Evolutionary conservation across 2,329 filamentous ascomycete genomes (phyloP).

Genomic region (Penicillium sclerotigenum): DNA sequence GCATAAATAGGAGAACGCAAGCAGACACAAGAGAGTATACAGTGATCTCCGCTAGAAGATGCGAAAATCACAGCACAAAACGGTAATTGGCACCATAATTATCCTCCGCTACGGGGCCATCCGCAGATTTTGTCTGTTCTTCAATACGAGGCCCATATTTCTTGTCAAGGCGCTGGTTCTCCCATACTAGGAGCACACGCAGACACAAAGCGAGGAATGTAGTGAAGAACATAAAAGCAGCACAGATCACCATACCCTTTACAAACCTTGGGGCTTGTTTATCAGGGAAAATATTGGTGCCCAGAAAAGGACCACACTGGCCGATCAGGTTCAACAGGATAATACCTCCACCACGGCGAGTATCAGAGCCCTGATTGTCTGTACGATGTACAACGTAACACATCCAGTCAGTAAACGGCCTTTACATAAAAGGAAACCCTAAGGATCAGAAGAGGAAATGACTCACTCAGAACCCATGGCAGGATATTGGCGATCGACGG

Average conservation of each 20-base stretch:
- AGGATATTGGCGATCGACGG: constrained; percentile 68
- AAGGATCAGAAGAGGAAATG: neutral
- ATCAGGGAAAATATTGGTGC: constrained; percentile 61
- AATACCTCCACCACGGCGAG: constrained; percentile 63
- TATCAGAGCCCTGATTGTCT: constrained; percentile 68
- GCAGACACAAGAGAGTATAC: neutral
- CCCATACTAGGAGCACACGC: constrained; percentile 54
- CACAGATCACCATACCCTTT: constrained; percentile 60
- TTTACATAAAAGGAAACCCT: neutral
- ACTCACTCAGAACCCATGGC: constrained; percentile 60
- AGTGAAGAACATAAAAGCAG: constrained; percentile 61
- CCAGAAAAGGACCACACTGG: constrained; percentile 62
- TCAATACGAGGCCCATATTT: constrained; percentile 39
- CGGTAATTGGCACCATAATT: constrained; percentile 41
- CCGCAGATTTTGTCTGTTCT: constrained; percentile 11
- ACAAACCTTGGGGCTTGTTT: constrained; percentile 47
- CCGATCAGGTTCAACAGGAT: constrained; percentile 66
- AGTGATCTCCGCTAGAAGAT: neutral
- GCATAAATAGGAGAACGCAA: neutral
- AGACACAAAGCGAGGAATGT: constrained; percentile 53
- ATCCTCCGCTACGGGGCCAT: constrained; percentile 33
- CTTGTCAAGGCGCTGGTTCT: constrained; percentile 60
- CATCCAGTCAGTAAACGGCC: neutral
- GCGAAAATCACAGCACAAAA: constrained; percentile 32
- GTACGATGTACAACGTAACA: neutral